A percentile compares a stretch with the other conserved stretches of the same genome.
phyloP scores from a whole-genome alignment of 148 eudicot species.

The Rheum nobile region DNA sequence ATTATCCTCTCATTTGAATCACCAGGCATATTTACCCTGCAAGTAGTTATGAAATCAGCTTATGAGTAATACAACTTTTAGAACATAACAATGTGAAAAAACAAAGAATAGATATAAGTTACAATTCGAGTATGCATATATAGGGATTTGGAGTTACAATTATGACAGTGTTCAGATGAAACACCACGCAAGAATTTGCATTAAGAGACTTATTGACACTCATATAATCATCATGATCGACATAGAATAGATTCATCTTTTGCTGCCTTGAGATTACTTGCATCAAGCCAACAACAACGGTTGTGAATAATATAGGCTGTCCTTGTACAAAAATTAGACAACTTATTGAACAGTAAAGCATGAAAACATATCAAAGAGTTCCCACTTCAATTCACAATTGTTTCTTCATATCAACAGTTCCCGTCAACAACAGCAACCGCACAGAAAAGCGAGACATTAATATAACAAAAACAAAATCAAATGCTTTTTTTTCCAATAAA shows the following conservation, averaged over 20 bases:
- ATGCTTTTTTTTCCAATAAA: not conserved
- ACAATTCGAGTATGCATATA: not conserved
- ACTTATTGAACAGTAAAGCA: not conserved
- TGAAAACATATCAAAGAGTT: not conserved
- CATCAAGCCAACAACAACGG: too few relatives aligned
- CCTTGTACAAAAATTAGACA: not conserved
- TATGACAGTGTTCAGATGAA: not conserved
- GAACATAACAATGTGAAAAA: not conserved
- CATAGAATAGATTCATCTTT: not conserved
- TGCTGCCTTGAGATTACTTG: not conserved
- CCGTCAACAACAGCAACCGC: not conserved
- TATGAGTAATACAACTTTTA: not conserved
- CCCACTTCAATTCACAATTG: not conserved
- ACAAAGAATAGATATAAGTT: not conserved
- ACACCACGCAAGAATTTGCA: not conserved
- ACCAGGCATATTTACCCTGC: conserved; percentile 1
- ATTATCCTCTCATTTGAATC: conserved; percentile 13
- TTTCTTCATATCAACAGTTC: not conserved
- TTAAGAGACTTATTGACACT: not conserved
- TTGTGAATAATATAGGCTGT: too few relatives aligned
- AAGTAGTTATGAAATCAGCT: not conserved
- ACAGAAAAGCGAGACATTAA: not conserved
- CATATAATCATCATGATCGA: not conserved
- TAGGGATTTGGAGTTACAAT: not conserved
- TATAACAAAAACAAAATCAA: not conserved